Evolutionary conservation across 805 yeast species (phyloP).

Genomic region (Sugiyamaella floridensis): DNA sequence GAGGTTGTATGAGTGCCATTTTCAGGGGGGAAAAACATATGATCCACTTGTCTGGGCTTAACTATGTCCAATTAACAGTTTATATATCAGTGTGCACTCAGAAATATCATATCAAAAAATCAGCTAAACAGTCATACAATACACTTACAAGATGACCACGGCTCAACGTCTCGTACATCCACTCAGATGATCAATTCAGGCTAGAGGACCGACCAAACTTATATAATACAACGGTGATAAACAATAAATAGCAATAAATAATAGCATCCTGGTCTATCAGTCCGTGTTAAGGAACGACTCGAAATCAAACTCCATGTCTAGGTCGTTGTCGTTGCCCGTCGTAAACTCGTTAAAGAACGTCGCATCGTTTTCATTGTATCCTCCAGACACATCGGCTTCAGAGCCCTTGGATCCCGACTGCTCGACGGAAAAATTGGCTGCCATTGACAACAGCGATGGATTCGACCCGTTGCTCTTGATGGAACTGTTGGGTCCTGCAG

Average conservation of each 20-base stretch:
- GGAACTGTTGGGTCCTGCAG: not conserved
- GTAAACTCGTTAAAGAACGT: slow-evolving; percentile 28
- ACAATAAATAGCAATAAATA: slow-evolving; percentile 5
- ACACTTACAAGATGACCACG: too few species aligned
- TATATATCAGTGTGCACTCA: too few species aligned
- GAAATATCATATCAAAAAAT: too few species aligned
- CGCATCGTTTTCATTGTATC: slow-evolving; percentile 28
- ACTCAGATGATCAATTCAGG: too few species aligned
- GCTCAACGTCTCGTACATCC: too few species aligned
- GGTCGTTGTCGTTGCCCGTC: slow-evolving; percentile 27
- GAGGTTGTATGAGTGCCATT: too few species aligned
- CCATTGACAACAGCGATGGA: slow-evolving; percentile 17
- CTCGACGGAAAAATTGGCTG: slow-evolving; percentile 17
- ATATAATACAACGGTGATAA: not conserved
- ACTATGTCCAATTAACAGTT: too few species aligned
- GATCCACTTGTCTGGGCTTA: too few species aligned
- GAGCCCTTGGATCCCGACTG: slow-evolving; percentile 4
- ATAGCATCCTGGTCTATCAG: slow-evolving; percentile 20
- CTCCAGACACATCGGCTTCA: slow-evolving; percentile 1
- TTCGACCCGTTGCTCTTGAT: not conserved
- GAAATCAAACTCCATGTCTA: slow-evolving; percentile 36
- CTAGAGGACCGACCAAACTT: not conserved
- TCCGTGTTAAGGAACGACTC: slow-evolving; percentile 40
- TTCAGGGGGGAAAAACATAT: too few species aligned
- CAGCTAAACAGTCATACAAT: too few species aligned